These are phyloP conservation scores for Cyamopsis tetragonoloba DNA, from an alignment of 306 rosid genomes.

Conservation along the genomic window DNA sequence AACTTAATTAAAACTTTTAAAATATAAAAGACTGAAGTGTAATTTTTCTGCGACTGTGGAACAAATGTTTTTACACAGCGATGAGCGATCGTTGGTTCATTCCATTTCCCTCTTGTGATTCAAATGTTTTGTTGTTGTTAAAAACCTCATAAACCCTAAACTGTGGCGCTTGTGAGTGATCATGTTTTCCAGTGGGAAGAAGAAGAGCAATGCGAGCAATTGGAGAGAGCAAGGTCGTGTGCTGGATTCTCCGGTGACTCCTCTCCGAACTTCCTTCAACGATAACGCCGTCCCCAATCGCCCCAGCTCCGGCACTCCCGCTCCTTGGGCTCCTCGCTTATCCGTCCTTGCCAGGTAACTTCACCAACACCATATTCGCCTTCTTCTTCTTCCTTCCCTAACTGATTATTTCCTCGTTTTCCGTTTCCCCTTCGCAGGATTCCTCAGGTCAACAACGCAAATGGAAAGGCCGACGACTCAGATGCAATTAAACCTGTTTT, in stretches of 20 bases:
- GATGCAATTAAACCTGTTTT: constrained; percentile 70
- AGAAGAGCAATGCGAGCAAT: constrained; percentile 47
- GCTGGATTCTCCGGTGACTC: constrained; percentile 60
- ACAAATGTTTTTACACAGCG: not conserved
- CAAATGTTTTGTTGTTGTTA: constrained; percentile 3
- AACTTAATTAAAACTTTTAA: too few relatives aligned
- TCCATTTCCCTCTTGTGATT: constrained; percentile 10
- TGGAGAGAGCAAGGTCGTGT: constrained; percentile 27
- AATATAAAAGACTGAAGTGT: too few relatives aligned
- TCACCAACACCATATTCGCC: not conserved
- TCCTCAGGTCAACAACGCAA: constrained; percentile 49
- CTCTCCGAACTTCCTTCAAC: constrained; percentile 31
- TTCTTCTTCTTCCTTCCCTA: not conserved
- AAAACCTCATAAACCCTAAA: constrained; percentile 40
- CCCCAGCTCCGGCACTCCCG: constrained; percentile 90
- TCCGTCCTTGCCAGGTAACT: constrained; percentile 81
- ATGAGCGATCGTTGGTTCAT: not conserved
- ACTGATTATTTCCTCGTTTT: too few relatives aligned
- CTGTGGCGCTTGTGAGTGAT: not conserved
- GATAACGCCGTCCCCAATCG: constrained; percentile 57
- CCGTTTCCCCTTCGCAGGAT: constrained; percentile 37
- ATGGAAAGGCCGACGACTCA: constrained; percentile 47
- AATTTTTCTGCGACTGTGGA: too few relatives aligned
- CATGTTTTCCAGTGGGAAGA: constrained; percentile 80
- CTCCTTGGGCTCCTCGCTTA: constrained; percentile 94